phyloP scores from a whole-genome alignment of 2,329 filamentous ascomycete genomes.

The Diaporthe nobilis region DNA sequence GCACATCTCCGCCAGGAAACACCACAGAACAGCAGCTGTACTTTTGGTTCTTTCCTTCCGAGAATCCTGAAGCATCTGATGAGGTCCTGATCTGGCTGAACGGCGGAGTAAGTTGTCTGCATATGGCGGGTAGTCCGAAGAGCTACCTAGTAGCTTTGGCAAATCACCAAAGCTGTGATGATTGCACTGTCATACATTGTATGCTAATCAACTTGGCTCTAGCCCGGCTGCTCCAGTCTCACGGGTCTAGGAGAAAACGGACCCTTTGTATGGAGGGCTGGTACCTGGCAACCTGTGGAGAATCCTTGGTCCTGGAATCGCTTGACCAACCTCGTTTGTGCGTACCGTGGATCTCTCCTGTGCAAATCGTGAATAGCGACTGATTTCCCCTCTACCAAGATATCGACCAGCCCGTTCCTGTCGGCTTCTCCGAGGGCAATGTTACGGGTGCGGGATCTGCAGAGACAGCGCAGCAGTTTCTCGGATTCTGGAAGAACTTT shows the following conservation, averaged over 20 bases:
- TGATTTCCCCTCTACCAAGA: not conserved
- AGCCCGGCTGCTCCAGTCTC: constrained; percentile 33
- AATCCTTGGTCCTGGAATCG: constrained; percentile 36
- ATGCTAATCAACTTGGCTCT: not conserved
- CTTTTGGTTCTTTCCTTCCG: constrained; percentile 33
- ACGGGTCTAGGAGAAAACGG: constrained; percentile 36
- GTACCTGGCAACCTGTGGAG: constrained; percentile 25
- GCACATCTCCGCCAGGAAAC: not conserved
- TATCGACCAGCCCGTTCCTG: constrained; percentile 22
- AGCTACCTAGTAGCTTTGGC: not conserved
- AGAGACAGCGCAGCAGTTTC: constrained; percentile 20
- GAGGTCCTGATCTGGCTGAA: constrained; percentile 37
- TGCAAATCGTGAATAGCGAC: no score
- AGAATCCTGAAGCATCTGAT: constrained; percentile 24
- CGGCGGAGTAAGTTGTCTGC: constrained; percentile 25
- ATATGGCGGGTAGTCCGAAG: no score
- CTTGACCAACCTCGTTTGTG: constrained; percentile 24
- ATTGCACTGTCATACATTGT: no score
- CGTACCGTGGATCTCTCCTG: not conserved
- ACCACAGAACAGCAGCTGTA: constrained; percentile 17
- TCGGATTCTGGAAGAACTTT: constrained; percentile 57
- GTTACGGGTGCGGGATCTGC: constrained; percentile 24
- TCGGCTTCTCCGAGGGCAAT: constrained; percentile 6
- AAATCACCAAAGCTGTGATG: not conserved
- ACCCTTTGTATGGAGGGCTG: constrained; percentile 17